Base-by-base conservation (phyloP, 257 asterid genomes). In the Solanum pinnatisectum region DNA sequence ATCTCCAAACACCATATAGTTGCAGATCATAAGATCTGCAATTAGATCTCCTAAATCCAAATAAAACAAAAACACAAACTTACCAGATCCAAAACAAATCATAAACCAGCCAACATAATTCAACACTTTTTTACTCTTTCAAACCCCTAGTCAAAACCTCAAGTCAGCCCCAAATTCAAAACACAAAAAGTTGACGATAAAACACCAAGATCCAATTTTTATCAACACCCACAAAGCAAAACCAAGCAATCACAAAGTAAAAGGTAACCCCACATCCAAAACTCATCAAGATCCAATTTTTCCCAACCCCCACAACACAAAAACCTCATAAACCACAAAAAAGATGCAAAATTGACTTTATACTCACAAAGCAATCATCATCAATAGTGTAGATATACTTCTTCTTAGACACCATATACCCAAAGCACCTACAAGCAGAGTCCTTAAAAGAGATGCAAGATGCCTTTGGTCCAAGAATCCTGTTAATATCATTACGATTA, bases 351-450 rank as follows among this genome's bases (percentile, higher is more conserved):
- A 18, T 52, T 52, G n/a, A 52, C 63, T 18, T 52, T 16, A 52
- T 16, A 78, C 83, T 81, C 30, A 87, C 89, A 42, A 87, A 87
- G 87, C 87, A 87, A 44, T 87, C 89, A 67, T 87, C 87, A 81
- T 87, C 87, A 30, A 87, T 87, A 49, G 87, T 81, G 49, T 79
- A 87, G 36, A 87, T 67, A 59, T 87, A 82, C 89, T 87, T 87
- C 89, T 87, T 87, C 59, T 87, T 87, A 36, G 89, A 87, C n/a
- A 87, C 86, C 86, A 87, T 87, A 10, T 87, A 87, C 27, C 89
- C 86, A 87, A 87, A 87, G n/a, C 89, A 87, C 76, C 88, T n/a
- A 76, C 88, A 87, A 87, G 88, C 88, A 87, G 88, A 87, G 76
- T 87, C 88, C 44, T 87, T 87, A 87, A 74, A 74, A 15, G 88